Base-by-base conservation (phyloP, 2,329 filamentous ascomycete genomes). In the Cordyceps javanica region DNA sequence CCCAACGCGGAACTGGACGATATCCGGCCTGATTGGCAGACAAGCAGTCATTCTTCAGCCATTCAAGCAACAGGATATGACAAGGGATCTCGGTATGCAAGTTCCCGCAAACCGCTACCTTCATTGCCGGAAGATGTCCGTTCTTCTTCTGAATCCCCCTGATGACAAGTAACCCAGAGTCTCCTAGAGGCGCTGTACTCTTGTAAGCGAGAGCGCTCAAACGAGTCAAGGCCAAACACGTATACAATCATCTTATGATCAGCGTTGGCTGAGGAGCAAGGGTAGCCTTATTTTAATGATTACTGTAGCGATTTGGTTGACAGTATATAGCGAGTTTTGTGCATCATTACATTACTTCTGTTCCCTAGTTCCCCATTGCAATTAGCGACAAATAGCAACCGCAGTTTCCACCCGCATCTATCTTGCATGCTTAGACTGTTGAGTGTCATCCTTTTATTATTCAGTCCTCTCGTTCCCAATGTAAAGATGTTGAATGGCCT, bases 401-500 rank as follows among this genome's bases (percentile, higher is more conserved):
- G 3, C 49, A 41, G 23, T 16, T 50, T 10, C 19, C 38, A 13
- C 44, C 11, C 25, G 7, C 45, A 28, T 49, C 8, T 5, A n/a
- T 30, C 26, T 11, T 57, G 6, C n/a, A 26, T 11, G 19, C 39
- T 51, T 60, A 60, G 62, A 56, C 58, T 48, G 49, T 32, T 32
- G 32, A 48, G 13, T 32, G 30, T 36, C 21, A 28, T 38, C 16
- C 3, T 19, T 9, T 10, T 6, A 7, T 48, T 25, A 57, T 45
- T 49, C 46, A 6, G 21, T 21, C 25, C 55, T 51, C 36, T 57
- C 46, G 28, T 36, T 45, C 21, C 55, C 57, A 42, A 67, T 64
- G 60, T 73, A 77, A 48, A 71, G 68, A 53, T 71, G 69, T 61
- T 75, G 74, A 39, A 77, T 64, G 4, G 74, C 64, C 52, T 82